Percentiles rank a stretch among this genome's conserved stretches.
phyloP scores from a whole-genome alignment of 1,284 basidiomycete species.

The Trichosporon faecale region DNA sequence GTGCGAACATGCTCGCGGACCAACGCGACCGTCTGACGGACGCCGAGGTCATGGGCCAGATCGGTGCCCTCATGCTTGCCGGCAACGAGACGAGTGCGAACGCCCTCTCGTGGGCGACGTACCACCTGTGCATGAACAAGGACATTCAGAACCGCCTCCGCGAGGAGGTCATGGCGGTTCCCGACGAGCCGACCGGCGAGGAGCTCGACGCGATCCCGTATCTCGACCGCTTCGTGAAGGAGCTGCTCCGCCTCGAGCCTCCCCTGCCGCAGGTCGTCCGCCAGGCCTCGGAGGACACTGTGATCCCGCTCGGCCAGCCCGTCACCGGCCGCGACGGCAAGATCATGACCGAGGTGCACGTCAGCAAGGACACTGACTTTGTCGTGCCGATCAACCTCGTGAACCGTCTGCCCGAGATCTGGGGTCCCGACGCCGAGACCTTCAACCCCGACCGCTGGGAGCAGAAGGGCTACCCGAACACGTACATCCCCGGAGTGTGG shows the following conservation, averaged over 20 bases:
- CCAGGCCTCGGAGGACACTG: slow-evolving; percentile 57
- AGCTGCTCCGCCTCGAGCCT: slow-evolving; percentile 64
- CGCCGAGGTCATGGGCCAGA: slow-evolving; percentile 68
- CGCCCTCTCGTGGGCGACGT: slow-evolving; percentile 69
- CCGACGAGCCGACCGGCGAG: slow-evolving; percentile 52
- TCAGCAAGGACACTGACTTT: slow-evolving; percentile 43
- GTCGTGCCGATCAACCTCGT: slow-evolving; percentile 50
- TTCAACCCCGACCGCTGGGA: slow-evolving; percentile 56
- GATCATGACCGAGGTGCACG: slow-evolving; percentile 40
- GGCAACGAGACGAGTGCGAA: slow-evolving; percentile 77
- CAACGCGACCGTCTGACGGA: slow-evolving; percentile 61
- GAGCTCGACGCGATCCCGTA: slow-evolving; percentile 56
- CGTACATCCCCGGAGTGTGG: slow-evolving; percentile 61
- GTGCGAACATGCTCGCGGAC: slow-evolving; percentile 60
- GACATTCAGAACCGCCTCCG: slow-evolving; percentile 61
- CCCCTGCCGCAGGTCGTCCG: slow-evolving; percentile 68
- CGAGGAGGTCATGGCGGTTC: slow-evolving; percentile 54
- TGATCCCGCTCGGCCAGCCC: slow-evolving; percentile 60
- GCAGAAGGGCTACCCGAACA: slow-evolving; percentile 37
- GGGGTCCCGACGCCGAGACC: slow-evolving; percentile 66
- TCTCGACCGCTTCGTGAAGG: slow-evolving; percentile 65
- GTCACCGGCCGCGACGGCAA: slow-evolving; percentile 49
- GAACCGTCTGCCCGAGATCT: slow-evolving; percentile 61
- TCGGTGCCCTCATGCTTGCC: slow-evolving; percentile 62
- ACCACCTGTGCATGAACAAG: slow-evolving; percentile 60